Evolutionary conservation across 2,329 filamentous ascomycete genomes (phyloP).

Genomic region (Fusarium oligoseptatum): DNA sequence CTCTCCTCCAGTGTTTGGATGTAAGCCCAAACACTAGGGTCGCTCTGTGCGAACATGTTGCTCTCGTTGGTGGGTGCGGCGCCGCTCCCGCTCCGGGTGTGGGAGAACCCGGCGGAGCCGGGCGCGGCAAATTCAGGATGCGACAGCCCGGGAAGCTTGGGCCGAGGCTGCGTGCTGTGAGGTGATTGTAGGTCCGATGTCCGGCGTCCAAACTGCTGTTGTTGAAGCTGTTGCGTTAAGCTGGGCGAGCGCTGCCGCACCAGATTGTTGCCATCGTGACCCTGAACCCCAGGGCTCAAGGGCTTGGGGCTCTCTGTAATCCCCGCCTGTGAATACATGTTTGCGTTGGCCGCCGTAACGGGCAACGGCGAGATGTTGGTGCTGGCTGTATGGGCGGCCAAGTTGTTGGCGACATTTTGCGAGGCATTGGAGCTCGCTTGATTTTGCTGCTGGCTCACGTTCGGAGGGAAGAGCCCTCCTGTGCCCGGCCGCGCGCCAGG

Average conservation of each 20-base stretch:
- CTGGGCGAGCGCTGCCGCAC: constrained; percentile 75
- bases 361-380: constrained; percentile 65
- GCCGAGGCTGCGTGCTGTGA: constrained; percentile 59
- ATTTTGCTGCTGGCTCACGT: constrained; percentile 66
- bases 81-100: constrained; percentile 60
- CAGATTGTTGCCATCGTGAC: constrained; percentile 65
- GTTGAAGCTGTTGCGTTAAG: constrained; percentile 73
- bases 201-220: constrained; percentile 69
- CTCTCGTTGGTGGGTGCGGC: constrained; percentile 69
- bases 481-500: constrained; percentile 66
- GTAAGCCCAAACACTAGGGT: constrained; percentile 78
- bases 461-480: constrained; percentile 73
- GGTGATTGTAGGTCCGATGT: constrained; percentile 68
- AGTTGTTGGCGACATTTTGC: constrained; percentile 61
- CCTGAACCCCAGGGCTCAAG: constrained; percentile 73
- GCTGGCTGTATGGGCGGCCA: constrained; percentile 60
- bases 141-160: constrained; percentile 55
- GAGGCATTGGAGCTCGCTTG: constrained; percentile 69
- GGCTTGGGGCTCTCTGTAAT: constrained; percentile 93
- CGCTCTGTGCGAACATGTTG: constrained; percentile 74
- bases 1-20: constrained; percentile 77
- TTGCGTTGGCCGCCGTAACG: constrained; percentile 61
- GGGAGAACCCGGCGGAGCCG: constrained; percentile 48
- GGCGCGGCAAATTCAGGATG: constrained; percentile 53
- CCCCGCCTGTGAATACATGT: constrained; percentile 77